phyloP scores from a whole-genome alignment of 2,329 filamentous ascomycete species.

The Zelopaecilomyces penicillatus region DNA sequence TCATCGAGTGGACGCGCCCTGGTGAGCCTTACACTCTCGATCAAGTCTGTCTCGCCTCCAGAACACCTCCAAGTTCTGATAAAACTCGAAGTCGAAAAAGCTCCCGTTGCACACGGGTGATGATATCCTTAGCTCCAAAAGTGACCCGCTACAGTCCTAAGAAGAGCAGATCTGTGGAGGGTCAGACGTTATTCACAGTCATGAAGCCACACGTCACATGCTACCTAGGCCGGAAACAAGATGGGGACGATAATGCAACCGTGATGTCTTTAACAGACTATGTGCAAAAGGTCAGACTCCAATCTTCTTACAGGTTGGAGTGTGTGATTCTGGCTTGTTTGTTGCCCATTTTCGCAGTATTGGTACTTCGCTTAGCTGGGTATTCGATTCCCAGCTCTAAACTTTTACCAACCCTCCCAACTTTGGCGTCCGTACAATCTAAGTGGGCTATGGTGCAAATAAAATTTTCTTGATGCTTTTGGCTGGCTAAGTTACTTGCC shows the following conservation, averaged over 20 bases:
- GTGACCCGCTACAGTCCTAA: conserved; percentile 15
- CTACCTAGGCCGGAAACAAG: conserved; percentile 18
- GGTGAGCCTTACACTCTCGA: conserved; percentile 17
- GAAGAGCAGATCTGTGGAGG: conserved; percentile 5
- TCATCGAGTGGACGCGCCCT: conserved; percentile 20
- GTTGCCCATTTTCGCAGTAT: too few species aligned
- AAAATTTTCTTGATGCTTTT: too few species aligned
- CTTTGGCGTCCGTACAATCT: too few species aligned
- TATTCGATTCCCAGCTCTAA: too few species aligned
- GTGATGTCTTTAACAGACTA: conserved; percentile 10
- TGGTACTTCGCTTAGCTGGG: too few species aligned
- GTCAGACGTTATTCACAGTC: conserved; percentile 14
- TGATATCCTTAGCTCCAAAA: conserved; percentile 21
- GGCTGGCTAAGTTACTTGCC: too few species aligned
- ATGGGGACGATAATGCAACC: conserved; percentile 13
- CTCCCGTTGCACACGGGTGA: conserved; percentile 18
- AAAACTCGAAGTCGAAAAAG: background rate
- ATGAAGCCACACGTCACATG: conserved; percentile 20
- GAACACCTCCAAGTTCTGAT: too few species aligned
- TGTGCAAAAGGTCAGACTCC: too few species aligned
- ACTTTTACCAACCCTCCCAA: too few species aligned
- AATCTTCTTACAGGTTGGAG: too few species aligned
- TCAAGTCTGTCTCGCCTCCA: conserved; percentile 13
- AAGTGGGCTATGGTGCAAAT: too few species aligned
- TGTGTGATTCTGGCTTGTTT: too few species aligned